Evolutionary conservation across 2,329 filamentous ascomycete genomes (phyloP), one percentile per base, ranked within the genome.

Genomic region (Ophiocordyceps australis): DNA sequence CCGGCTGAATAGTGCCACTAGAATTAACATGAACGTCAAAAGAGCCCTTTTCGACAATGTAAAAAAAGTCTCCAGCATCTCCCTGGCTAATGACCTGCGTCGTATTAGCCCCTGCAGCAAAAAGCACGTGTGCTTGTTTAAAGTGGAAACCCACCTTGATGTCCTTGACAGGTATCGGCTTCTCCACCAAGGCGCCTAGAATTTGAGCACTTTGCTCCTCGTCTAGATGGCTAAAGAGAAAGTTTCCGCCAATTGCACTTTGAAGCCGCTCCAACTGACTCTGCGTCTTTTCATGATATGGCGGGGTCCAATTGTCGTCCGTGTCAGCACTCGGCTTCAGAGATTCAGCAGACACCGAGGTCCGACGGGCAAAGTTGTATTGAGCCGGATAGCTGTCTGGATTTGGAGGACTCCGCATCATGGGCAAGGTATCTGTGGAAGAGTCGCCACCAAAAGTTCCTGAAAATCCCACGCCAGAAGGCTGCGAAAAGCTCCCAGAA

Each of bases 21-120:
- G 64, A 50, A 48, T 94, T 85, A 52, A 95, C 85, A 44, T 89
- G 81, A 30, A 95, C 76, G 40, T 93, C 82, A 42, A 95, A 95
- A 14, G 64, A 63, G 21, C 89, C 89, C 35, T 75, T 78, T 49
- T 98, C 89, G 12, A 95, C 83, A 15, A 98, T 74, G 49, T 98
- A 98, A 56, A 98, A 98, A 58, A 79, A 95, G 52, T 98, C 89
- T 22, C 89, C 89, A 1, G 85, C 76, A 43, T 95, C 89, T 28
- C 89, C 89, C 57, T 98, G 89, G 25, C 74, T 77, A 38, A 98
- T 95, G 30, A 98, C 82, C 65, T 93, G 65, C 20, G 6, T 5
- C 17, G 7, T 10, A 19, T 10, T 7, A 7, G 7, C 7, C 7
- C 10, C 17, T 19, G 17, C 7, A 10, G 7, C 17, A 10, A 19